phyloP scores from a whole-genome alignment of 2,329 filamentous ascomycete species.

The Colletotrichum sp. region DNA sequence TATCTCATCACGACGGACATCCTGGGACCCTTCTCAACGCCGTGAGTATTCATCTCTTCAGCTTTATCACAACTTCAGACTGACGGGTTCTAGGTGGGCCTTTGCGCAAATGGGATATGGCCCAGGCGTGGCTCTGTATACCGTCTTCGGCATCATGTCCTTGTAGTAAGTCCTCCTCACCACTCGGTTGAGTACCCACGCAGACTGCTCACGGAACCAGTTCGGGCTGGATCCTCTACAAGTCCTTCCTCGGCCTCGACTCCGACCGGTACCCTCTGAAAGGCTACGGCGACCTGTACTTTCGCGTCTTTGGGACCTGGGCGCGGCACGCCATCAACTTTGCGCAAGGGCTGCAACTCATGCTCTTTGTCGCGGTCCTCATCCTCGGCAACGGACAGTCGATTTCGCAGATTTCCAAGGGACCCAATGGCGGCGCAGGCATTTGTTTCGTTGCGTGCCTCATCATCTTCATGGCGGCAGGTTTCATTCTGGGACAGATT shows the following conservation, averaged over 20 bases:
- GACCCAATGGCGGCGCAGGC: conserved; percentile 28
- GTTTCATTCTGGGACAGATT: conserved; percentile 60
- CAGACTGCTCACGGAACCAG: conserved; percentile 30
- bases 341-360: conserved; percentile 50
- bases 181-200: not conserved
- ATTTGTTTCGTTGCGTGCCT: conserved; percentile 60
- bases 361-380: conserved; percentile 57
- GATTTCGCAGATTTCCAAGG: conserved; percentile 56
- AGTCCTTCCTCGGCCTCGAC: conserved; percentile 49
- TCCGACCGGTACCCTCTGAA: conserved; percentile 50
- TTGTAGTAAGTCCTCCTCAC: not conserved
- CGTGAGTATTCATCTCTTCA: conserved; percentile 25
- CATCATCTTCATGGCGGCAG: conserved; percentile 53
- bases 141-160: conserved; percentile 43
- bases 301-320: conserved; percentile 49
- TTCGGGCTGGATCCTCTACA: conserved; percentile 53
- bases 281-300: conserved; percentile 54
- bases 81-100: conserved; percentile 4
- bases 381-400: conserved; percentile 59
- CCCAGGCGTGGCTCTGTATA: conserved; percentile 50
- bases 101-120: conserved; percentile 42
- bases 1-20: conserved; percentile 56
- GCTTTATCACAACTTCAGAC: too few species aligned
- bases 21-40: conserved; percentile 46
- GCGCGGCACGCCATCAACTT: conserved; percentile 53